Percentiles rank a stretch among this genome's conserved stretches.
Conservation (phyloP, 768 basidiomycete genomes). For the Termitomyces sp. region DNA sequence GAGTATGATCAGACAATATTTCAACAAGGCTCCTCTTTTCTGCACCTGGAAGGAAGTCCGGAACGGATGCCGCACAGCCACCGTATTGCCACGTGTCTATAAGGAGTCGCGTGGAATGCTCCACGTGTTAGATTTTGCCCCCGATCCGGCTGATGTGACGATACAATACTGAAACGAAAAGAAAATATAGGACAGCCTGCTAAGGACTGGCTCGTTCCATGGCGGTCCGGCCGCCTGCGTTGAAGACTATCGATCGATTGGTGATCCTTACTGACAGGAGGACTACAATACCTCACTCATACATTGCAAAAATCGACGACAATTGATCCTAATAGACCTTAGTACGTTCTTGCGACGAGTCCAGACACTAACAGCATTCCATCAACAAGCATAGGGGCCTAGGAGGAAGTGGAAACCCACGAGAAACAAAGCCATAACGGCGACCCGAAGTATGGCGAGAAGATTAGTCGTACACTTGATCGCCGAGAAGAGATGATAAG, state of each 20-base stretch:
- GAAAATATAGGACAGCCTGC: neutral
- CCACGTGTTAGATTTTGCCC: constrained; percentile 29
- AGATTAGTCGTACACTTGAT: constrained; percentile 19
- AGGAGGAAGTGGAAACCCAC: neutral
- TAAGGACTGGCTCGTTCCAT: constrained; percentile 2
- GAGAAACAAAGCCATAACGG: neutral
- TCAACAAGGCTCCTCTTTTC: constrained; percentile 10
- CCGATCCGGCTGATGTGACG: constrained; percentile 6
- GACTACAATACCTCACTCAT: neutral
- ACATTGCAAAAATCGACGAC: neutral
- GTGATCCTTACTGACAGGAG: constrained; percentile 11
- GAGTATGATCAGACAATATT: constrained; percentile 12
- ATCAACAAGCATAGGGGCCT: neutral
- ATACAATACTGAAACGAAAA: constrained; percentile 3
- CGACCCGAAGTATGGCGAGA: neutral
- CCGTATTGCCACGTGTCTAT: constrained; percentile 25
- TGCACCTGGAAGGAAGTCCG: constrained; percentile 23
- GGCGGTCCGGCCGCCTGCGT: neutral
- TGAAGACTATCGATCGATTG: constrained; percentile 2
- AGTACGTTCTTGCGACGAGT: neutral
- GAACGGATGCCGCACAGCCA: constrained; percentile 31
- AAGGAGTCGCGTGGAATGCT: constrained; percentile 20
- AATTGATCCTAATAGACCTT: neutral
- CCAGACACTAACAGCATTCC: neutral
- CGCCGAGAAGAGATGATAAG: constrained; percentile 10